Percentiles rank a stretch among this genome's conserved stretches.
Evolutionary conservation across 2,329 filamentous ascomycete genomes (phyloP).

Genomic region (Paecilomyces formosus): DNA sequence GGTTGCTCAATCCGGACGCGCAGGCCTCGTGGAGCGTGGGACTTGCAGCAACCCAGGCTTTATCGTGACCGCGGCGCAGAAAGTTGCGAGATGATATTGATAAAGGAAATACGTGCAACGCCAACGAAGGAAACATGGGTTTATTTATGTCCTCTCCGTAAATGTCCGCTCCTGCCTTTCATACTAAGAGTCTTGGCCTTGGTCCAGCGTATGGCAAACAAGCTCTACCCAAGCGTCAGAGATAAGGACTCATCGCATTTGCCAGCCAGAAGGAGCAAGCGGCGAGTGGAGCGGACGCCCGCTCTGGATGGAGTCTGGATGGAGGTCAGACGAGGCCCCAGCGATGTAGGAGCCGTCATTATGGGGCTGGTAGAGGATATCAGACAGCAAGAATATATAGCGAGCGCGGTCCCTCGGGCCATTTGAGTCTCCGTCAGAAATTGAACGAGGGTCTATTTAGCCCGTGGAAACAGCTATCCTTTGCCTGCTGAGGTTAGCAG

Average conservation of each 20-base stretch:
- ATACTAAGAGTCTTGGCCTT: neutral
- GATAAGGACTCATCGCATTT: neutral
- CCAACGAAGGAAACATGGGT: neutral
- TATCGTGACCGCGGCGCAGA: neutral
- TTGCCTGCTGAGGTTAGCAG: constrained; percentile 1
- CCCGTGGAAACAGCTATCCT: constrained; percentile 2
- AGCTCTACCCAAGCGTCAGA: neutral
- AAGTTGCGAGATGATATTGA: neutral
- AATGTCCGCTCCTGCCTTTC: neutral
- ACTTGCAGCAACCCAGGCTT: neutral
- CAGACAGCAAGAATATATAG: neutral
- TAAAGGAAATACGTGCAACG: neutral
- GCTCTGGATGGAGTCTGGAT: neutral
- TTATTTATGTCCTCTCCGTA: neutral
- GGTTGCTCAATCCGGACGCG: neutral
- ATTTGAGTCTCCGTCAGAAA: neutral
- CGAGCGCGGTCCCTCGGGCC: neutral
- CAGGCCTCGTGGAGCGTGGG: neutral
- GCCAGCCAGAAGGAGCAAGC: neutral
- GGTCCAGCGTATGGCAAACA: neutral
- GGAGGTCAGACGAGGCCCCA: neutral
- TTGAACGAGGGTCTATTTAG: neutral
- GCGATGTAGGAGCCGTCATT: neutral
- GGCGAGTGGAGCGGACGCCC: neutral
- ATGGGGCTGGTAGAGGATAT: neutral